Conservation (phyloP, 225 moss, liverwort and hornwort species). For the Bryoerythrophyllum caledonicum region DNA sequence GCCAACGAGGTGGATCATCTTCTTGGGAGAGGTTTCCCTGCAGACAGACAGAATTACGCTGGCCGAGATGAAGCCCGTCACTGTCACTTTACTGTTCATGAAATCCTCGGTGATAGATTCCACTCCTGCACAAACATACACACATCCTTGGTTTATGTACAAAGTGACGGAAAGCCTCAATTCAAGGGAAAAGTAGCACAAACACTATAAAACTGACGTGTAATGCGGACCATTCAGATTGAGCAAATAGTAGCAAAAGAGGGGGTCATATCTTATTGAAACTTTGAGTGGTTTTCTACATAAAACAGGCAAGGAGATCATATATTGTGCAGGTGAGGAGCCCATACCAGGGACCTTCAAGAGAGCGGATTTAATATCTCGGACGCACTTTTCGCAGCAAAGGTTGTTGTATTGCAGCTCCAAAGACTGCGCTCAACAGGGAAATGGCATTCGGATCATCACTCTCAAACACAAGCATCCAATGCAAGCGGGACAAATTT, state of each 20-base stretch:
- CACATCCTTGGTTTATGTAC: neutral
- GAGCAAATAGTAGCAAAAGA: too few relatives aligned
- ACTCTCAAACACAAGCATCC: neutral
- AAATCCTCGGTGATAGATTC: constrained; percentile 45
- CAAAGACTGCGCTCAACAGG: constrained; percentile 41
- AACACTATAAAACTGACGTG: neutral
- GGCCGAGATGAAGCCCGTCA: constrained; percentile 43
- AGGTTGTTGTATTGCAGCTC: constrained; percentile 57
- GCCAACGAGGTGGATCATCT: constrained; percentile 46
- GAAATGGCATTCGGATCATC: neutral
- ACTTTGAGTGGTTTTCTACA: too few relatives aligned
- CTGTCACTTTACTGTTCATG: constrained; percentile 34
- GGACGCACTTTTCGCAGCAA: constrained; percentile 62
- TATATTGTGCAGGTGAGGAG: neutral
- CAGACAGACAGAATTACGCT: constrained; percentile 36
- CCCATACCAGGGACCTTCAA: constrained; percentile 51
- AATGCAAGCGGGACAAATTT: constrained; percentile 17
- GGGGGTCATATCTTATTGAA: too few relatives aligned
- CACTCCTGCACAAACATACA: constrained; percentile 34
- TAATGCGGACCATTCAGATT: neutral
- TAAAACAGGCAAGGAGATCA: neutral
- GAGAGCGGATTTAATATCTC: constrained; percentile 55
- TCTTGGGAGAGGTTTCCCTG: constrained; percentile 46
- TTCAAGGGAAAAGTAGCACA: neutral
- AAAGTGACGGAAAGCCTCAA: neutral